Evolutionary conservation across 1,284 basidiomycete genomes (phyloP), one percentile per base, ranked within the genome.

Genomic region (Irpex rosettiformis): DNA sequence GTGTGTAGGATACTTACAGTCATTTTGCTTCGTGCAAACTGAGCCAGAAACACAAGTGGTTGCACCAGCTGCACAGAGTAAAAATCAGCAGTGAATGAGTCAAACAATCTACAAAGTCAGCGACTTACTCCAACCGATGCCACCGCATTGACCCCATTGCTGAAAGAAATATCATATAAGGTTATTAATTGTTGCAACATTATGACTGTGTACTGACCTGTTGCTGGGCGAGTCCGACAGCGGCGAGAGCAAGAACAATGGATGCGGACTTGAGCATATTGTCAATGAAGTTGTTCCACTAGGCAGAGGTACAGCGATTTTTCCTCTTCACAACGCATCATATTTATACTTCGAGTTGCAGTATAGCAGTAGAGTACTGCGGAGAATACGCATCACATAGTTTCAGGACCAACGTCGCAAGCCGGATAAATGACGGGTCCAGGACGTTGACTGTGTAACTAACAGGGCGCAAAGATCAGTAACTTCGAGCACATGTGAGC

Each of bases 11-110:
- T n/a, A n/a, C n/a, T n/a, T n/a, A 69, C 72, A 74, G 45, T 59
- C 55, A 60, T 72, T 73, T 52, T 67, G 60, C 33, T 48, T 62
- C 6, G 66, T 67, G 65, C 72, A 74, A 16, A 67, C 68, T 22
- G 67, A 65, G 37, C 73, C 73, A 7, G 72, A 61, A 2, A 62
- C 70, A 54, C 72, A 74, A 7, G 67, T 57, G 1, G 60, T 61
- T 22, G 56, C 60, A 11, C 60, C 60, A 29, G 53, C 60, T 61
- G 33, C 33, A 28, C 40, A 40, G 2, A 16, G 27, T 13, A 10
- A 24, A 5, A 7, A 18, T 27, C 4, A 24, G 52, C 16, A 29
- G 40, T 11, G 3, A 33, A 13, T 4, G 30, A 3, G 47, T 11
- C 21, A 30, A 18, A 16, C n/a, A 13, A 11, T 28, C 11, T 8